phyloP scores from a whole-genome alignment of 2,329 filamentous ascomycete genomes.

The Lomentospora prolificans region DNA sequence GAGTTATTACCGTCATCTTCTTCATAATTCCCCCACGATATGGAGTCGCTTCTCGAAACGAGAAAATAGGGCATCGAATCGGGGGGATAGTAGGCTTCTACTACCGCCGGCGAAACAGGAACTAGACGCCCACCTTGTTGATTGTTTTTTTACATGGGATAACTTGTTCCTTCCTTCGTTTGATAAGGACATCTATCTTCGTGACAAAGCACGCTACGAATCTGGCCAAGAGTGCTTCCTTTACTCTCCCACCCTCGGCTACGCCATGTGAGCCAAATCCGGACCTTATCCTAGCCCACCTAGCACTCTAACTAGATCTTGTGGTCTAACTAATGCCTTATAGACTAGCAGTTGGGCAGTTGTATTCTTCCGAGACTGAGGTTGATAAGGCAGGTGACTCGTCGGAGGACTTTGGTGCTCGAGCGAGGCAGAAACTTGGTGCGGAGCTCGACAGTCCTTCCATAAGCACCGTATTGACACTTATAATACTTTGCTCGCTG shows the following conservation, averaged over 20 bases:
- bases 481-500: slow-evolving; percentile 1
- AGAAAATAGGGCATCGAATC: too few relatives aligned
- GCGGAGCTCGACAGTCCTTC: neutral
- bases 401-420: neutral
- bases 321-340: neutral
- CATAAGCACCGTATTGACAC: slow-evolving; percentile 2
- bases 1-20: slow-evolving; percentile 4
- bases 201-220: neutral
- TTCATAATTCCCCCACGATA: neutral
- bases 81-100: neutral
- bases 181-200: neutral
- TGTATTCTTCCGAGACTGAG: neutral
- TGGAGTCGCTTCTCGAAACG: neutral
- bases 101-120: neutral
- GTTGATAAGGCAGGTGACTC: neutral
- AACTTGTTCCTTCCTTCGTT: neutral
- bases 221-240: neutral
- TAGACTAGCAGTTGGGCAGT: neutral
- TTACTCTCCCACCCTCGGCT: slow-evolving; percentile 5
- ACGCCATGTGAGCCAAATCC: slow-evolving; percentile 3
- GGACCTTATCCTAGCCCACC: too few relatives aligned
- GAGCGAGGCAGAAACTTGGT: neutral
- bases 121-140: neutral
- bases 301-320: neutral
- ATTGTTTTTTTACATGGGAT: slow-evolving; percentile 2